phyloP scores from a whole-genome alignment of 108 stramenopile species.

The Cyclotella cryptica region DNA sequence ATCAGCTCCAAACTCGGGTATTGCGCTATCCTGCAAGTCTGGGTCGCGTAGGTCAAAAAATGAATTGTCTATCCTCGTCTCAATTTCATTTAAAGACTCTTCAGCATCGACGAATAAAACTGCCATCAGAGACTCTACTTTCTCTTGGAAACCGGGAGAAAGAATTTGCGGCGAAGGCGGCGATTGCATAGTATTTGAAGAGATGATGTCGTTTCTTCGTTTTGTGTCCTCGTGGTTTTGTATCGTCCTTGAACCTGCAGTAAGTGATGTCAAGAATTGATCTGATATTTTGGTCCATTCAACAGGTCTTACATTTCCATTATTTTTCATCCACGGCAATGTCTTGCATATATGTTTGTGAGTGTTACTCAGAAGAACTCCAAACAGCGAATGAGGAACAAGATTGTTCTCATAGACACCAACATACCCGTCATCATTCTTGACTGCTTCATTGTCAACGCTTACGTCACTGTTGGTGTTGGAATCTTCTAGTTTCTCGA shows the following conservation, averaged over 20 bases:
- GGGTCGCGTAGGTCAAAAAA: constrained; percentile 32
- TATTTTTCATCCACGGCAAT: not conserved
- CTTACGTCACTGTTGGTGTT: not conserved
- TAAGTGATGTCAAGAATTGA: too few relatives aligned
- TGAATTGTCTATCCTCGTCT: constrained; percentile 47
- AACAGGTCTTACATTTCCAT: not conserved
- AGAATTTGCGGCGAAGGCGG: too few relatives aligned
- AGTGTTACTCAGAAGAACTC: constrained; percentile 12
- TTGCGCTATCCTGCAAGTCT: constrained; percentile 9
- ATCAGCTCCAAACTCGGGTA: constrained; percentile 63
- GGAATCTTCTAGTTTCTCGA: not conserved
- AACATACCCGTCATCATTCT: too few relatives aligned
- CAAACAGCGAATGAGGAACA: constrained; percentile 30
- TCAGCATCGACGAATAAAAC: constrained; percentile 21
- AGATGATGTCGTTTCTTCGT: too few relatives aligned
- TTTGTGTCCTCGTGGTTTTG: too few relatives aligned
- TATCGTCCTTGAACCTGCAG: too few relatives aligned
- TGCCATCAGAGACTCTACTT: constrained; percentile 23
- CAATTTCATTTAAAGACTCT: constrained; percentile 30
- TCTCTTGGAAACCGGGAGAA: constrained; percentile 18
- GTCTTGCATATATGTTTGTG: constrained; percentile 7
- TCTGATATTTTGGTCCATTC: constrained; percentile 8
- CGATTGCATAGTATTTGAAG: too few relatives aligned
- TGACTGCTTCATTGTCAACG: too few relatives aligned
- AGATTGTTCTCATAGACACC: too few relatives aligned